Evolutionary conservation across 1,284 basidiomycete species (phyloP).

Genomic region (Sparassis latifolia): DNA sequence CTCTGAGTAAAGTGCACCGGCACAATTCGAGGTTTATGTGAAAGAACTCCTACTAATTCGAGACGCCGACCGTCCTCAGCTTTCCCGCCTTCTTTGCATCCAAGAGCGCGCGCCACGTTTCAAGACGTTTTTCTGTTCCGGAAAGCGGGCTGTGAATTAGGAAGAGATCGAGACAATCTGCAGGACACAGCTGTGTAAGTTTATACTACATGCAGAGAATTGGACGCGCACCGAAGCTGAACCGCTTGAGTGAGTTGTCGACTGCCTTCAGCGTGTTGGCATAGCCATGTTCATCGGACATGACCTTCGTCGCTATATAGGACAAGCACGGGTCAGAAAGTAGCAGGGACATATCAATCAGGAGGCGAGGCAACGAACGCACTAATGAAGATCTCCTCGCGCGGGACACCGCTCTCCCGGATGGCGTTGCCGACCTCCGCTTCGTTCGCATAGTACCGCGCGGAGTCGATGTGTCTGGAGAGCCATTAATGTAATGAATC

Average conservation of each 20-base stretch:
- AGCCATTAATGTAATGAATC: slow-evolving; percentile 28
- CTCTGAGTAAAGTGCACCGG: background rate
- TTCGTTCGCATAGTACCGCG: slow-evolving; percentile 74
- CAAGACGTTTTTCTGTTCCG: slow-evolving; percentile 33
- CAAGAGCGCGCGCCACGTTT: slow-evolving; percentile 34
- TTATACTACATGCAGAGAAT: background rate
- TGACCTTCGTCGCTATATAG: slow-evolving; percentile 14
- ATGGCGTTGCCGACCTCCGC: slow-evolving; percentile 54
- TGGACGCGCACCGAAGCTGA: slow-evolving; percentile 28
- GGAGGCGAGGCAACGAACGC: slow-evolving; percentile 18
- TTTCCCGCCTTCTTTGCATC: slow-evolving; percentile 41
- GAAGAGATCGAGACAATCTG: slow-evolving; percentile 48
- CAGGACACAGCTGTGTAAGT: background rate
- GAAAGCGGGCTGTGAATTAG: slow-evolving; percentile 47
- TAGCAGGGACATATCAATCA: background rate
- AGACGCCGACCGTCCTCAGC: slow-evolving; percentile 47
- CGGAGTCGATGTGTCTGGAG: slow-evolving; percentile 60
- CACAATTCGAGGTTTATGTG: background rate
- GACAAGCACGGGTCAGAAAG: slow-evolving; percentile 8
- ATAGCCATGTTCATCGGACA: slow-evolving; percentile 20
- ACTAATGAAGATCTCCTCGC: slow-evolving; percentile 69
- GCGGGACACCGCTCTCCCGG: slow-evolving; percentile 41
- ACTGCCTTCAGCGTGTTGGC: slow-evolving; percentile 23
- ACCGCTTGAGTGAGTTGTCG: slow-evolving; percentile 33
- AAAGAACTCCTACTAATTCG: slow-evolving; percentile 43